Base-by-base conservation (phyloP, 257 asterid genomes). In the Jaltomata sinuosa region DNA sequence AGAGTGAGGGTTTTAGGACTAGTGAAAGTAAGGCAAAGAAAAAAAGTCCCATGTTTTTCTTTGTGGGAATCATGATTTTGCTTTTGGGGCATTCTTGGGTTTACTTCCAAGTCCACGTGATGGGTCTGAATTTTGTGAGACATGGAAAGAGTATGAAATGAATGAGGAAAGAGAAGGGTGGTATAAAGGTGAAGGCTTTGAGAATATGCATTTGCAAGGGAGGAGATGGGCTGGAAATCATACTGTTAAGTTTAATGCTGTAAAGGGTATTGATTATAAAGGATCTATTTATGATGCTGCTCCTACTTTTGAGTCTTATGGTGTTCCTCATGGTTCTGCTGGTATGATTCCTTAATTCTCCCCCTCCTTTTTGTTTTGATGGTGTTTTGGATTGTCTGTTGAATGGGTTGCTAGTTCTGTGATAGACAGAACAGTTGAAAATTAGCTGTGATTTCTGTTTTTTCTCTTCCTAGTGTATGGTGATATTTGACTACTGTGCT, bases 201-300 rank as follows among this genome's bases (percentile, higher is more conserved):
- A 92, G 92, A 87, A 90, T 79, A 96, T 96, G 99, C 98, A 96
- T 82, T 62, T 93, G 87, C 99, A 96, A 42, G 98, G 97, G 84
- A 90, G 99, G 91, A 91, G 97, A 19, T 96, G 98, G 99, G 97
- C 97, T 74, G 99, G 99, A 53, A 90, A 88, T 71, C 92, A 92
- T 90, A 79, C 84, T 34, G 98, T 59, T 42, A 84, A 92, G 22
- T 89, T 89, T 79, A 91, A 96, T 89, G 89, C 85, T 55, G 89
- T 86, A 42, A 93, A 96, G 91, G 90, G 90, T 5, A 93, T 89
- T 11, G 95, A 91, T 12, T 96, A 93, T 79, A 71, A 90, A 87
- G 99, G 99, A 64, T 96, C 98, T 10, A 93, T 94, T 85, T 94
- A 96, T 69, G 97, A 96, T 84, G 98, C 97, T 1, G 91, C 86